Evolutionary conservation across 176 grass and related monocot genomes (phyloP).

Genomic region (Lolium perenne): DNA sequence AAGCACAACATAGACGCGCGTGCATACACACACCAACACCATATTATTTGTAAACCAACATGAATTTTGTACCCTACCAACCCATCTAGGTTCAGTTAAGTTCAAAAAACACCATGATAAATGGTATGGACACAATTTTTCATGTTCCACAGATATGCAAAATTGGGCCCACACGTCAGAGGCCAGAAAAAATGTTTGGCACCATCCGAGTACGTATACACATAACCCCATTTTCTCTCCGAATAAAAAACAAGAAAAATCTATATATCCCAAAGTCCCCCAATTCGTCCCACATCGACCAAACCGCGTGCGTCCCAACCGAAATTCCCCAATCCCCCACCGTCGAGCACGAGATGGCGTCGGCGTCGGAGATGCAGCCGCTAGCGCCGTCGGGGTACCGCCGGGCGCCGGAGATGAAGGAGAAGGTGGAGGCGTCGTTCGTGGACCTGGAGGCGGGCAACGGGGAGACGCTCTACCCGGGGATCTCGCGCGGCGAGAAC

Average conservation of each 20-base stretch:
- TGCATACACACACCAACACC: too few species aligned
- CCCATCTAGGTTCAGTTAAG: too few species aligned
- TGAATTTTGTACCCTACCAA: too few species aligned
- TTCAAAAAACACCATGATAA: background rate
- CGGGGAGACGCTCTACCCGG: slow-evolving; percentile 78
- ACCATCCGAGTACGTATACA: slow-evolving; percentile 16
- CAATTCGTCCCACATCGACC: background rate
- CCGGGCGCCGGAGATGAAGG: slow-evolving; percentile 71
- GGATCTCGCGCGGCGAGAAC: slow-evolving; percentile 84
- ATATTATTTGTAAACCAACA: too few species aligned
- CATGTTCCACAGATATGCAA: background rate
- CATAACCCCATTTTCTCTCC: background rate
- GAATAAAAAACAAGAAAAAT: background rate
- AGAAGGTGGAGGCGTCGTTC: slow-evolving; percentile 55
- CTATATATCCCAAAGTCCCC: background rate
- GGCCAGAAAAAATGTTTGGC: background rate
- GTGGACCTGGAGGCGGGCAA: slow-evolving; percentile 84
- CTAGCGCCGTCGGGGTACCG: slow-evolving; percentile 63
- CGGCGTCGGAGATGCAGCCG: slow-evolving; percentile 66
- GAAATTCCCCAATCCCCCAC: slow-evolving; percentile 45
- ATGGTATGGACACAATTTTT: background rate
- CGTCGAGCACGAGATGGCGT: slow-evolving; percentile 44
- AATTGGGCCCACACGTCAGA: slow-evolving; percentile 17
- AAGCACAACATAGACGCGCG: too few species aligned
- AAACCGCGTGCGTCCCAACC: slow-evolving; percentile 1